Conservation (phyloP, 257 asterid genomes). For the Echites panduratus region DNA sequence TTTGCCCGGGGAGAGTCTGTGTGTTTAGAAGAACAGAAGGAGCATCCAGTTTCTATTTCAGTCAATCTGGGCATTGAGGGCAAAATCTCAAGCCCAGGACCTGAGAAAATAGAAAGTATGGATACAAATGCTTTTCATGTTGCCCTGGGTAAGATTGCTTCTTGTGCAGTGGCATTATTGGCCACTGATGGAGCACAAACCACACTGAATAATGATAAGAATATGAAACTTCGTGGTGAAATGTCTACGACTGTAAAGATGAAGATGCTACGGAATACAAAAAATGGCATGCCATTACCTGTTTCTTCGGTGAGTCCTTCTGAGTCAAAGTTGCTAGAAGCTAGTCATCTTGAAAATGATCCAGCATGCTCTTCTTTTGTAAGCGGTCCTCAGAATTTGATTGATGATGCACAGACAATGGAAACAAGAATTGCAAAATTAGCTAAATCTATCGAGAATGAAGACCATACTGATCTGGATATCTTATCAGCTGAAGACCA, state of each 20-base stretch:
- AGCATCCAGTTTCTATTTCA: conserved; percentile 1
- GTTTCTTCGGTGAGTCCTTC: conserved; percentile 13
- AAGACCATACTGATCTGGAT: conserved; percentile 6
- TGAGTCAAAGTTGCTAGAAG: conserved; percentile 15
- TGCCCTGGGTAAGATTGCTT: conserved; percentile 4
- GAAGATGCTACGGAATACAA: background rate
- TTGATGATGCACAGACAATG: conserved; percentile 12
- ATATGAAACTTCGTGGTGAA: conserved; percentile 11
- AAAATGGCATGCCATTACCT: conserved; percentile 1
- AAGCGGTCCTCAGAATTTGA: conserved; percentile 10
- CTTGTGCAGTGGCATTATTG: conserved; percentile 4
- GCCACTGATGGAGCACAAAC: conserved; percentile 2
- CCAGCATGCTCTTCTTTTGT: conserved; percentile 13
- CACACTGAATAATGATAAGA: conserved; percentile 5
- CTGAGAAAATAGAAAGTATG: conserved; percentile 4
- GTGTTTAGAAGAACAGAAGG: conserved; percentile 14
- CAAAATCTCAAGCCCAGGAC: no score
- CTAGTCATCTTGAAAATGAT: conserved; percentile 6
- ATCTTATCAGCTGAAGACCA: conserved; percentile 12
- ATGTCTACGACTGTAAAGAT: background rate
- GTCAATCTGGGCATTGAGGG: background rate
- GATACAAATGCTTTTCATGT: conserved; percentile 9
- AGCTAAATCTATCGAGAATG: conserved; percentile 7
- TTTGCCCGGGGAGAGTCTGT: conserved; percentile 7
- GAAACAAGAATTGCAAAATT: conserved; percentile 8